Evolutionary conservation across 441 rosid genomes (phyloP).

Genomic region (Adansonia grandidieri): DNA sequence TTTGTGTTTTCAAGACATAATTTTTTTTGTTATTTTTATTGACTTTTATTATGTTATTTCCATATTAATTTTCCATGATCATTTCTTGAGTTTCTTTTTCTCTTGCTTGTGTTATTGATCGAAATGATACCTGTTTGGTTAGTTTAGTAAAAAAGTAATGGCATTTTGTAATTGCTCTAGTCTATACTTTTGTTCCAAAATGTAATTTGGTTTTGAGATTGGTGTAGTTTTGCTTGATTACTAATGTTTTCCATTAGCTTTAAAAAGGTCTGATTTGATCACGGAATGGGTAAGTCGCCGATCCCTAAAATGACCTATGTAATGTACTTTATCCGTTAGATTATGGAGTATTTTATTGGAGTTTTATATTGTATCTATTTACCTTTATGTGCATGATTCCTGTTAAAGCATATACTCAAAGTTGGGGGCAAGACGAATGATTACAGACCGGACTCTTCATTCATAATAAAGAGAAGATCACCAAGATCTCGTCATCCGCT

Average conservation of each 20-base stretch:
- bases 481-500: no score
- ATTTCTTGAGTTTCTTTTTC: slow-evolving; percentile 11
- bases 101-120: slow-evolving; percentile 1
- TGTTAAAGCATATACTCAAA: no score
- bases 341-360: neutral
- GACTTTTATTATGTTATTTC: neutral
- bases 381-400: no score
- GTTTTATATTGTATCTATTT: neutral
- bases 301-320: no score
- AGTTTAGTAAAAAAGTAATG: slow-evolving; percentile 15
- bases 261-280: slow-evolving; percentile 26
- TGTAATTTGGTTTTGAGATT: slow-evolving; percentile 17
- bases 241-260: neutral
- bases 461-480: no score
- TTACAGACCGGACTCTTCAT: no score
- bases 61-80: neutral
- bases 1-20: neutral
- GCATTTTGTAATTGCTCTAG: slow-evolving; percentile 20
- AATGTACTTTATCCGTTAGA: neutral
- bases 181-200: slow-evolving; percentile 22
- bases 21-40: slow-evolving; percentile 1
- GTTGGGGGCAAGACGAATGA: no score
- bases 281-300: no score
- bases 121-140: slow-evolving; percentile 13
- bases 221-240: no score